phyloP scores from a whole-genome alignment of 192 early-diverging fungal genomes.

The Phlyctochytrium planicorne region DNA sequence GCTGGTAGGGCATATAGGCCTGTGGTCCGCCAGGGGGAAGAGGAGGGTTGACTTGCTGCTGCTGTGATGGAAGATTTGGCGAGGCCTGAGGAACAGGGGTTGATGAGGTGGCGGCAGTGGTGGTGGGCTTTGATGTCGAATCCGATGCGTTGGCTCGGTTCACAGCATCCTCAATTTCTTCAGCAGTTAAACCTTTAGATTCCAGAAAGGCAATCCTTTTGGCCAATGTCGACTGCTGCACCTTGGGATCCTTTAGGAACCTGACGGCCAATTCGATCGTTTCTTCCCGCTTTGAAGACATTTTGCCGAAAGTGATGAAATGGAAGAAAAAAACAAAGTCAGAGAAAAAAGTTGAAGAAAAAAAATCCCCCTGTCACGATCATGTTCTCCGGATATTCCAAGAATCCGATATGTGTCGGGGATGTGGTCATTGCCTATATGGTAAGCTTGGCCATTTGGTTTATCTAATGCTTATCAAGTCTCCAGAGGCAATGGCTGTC shows the following conservation, averaged over 20 bases:
- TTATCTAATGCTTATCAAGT: conserved; percentile 46
- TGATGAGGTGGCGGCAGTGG: background rate
- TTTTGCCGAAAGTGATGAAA: no score
- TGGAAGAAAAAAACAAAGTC: background rate
- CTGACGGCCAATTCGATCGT: conserved; percentile 67
- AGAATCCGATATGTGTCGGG: background rate
- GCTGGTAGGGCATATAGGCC: background rate
- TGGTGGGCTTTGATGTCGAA: conserved; percentile 8
- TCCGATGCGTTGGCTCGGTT: conserved; percentile 2
- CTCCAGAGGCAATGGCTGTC: conserved; percentile 67
- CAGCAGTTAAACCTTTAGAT: conserved; percentile 86
- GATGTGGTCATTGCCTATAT: background rate
- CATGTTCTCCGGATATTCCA: background rate
- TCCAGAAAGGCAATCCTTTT: conserved; percentile 96
- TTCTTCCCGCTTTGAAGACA: conserved; percentile 22
- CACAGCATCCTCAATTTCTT: conserved; percentile 87
- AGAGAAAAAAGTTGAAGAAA: background rate
- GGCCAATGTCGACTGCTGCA: conserved; percentile 81
- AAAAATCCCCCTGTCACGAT: background rate
- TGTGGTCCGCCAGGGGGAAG: conserved; percentile 11
- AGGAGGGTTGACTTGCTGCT: conserved; percentile 6
- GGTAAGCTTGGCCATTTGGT: background rate
- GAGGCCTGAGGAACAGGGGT: conserved; percentile 7
- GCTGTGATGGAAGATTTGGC: background rate
- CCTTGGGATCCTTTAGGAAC: conserved; percentile 92